Evolutionary conservation across 352 stramenopile species (phyloP).

Genomic region (Pythium volutum): DNA sequence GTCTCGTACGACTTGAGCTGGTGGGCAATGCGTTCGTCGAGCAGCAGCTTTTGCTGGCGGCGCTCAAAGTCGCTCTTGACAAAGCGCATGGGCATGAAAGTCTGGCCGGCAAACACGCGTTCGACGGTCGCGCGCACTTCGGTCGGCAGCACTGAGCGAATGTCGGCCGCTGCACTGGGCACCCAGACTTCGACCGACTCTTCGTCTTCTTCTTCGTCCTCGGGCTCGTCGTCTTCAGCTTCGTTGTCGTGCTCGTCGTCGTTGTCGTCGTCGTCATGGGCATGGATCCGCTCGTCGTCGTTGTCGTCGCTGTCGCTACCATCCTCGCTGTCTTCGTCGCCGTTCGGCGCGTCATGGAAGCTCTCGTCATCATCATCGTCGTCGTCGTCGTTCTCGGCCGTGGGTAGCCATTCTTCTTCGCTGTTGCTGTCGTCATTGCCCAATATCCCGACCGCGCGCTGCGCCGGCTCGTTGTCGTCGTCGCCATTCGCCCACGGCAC

Average conservation of each 20-base stretch:
- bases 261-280: no score
- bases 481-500: slow-evolving; percentile 19
- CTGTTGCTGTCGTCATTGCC: slow-evolving; percentile 4
- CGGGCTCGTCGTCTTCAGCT: slow-evolving; percentile 22
- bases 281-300: slow-evolving; percentile 16
- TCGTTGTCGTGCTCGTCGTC: slow-evolving; percentile 32
- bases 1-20: slow-evolving; percentile 56
- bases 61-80: slow-evolving; percentile 55
- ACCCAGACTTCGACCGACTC: slow-evolving; percentile 24
- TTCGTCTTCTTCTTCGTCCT: slow-evolving; percentile 29
- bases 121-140: slow-evolving; percentile 50
- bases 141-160: slow-evolving; percentile 38
- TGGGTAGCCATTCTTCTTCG: slow-evolving; percentile 21
- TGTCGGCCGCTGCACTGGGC: slow-evolving; percentile 15
- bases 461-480: slow-evolving; percentile 1
- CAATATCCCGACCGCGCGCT: not conserved
- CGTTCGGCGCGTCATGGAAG: slow-evolving; percentile 22
- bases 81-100: slow-evolving; percentile 58
- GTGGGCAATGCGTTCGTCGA: slow-evolving; percentile 62
- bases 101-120: slow-evolving; percentile 64
- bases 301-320: slow-evolving; percentile 23
- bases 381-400: slow-evolving; percentile 17
- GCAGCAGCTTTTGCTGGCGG: slow-evolving; percentile 43
- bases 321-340: slow-evolving; percentile 19
- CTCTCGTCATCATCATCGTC: slow-evolving; percentile 22